phyloP scores from a whole-genome alignment of 495 filamentous ascomycete species.

The Lichina pygmaea region DNA sequence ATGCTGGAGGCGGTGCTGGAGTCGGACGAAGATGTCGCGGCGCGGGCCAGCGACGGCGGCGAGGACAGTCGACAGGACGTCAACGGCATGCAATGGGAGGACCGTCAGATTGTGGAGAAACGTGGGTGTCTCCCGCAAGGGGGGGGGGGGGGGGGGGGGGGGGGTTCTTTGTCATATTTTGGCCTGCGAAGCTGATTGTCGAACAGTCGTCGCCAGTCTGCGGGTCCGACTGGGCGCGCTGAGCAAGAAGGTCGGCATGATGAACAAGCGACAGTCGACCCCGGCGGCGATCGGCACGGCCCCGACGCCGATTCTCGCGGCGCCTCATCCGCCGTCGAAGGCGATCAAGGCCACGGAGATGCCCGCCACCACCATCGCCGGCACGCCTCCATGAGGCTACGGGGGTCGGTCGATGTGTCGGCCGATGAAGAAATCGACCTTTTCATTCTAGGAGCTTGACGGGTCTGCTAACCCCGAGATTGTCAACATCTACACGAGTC shows the following conservation, averaged over 20 bases:
- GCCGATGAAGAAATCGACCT: too few relatives aligned
- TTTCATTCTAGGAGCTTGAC: too few relatives aligned
- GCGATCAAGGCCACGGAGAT: too few relatives aligned
- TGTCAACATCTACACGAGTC: too few relatives aligned
- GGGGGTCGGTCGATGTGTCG: too few relatives aligned
- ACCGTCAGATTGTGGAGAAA: slow-evolving; percentile 15
- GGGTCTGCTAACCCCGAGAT: too few relatives aligned
- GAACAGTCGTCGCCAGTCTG: slow-evolving; percentile 2
- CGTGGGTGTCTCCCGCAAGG: slow-evolving; percentile 12
- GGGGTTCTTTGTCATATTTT: too few relatives aligned
- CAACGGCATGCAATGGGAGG: slow-evolving; percentile 7
- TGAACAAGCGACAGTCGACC: not conserved
- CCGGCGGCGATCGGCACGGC: slow-evolving; percentile 2
- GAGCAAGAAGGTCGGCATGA: not conserved
- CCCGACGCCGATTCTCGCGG: too few relatives aligned
- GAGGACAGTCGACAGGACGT: slow-evolving; percentile 8
- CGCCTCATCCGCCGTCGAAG: too few relatives aligned
- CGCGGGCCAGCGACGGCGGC: slow-evolving; percentile 5
- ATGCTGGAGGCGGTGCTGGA: slow-evolving; percentile 91
- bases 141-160: too few relatives aligned
- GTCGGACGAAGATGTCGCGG: slow-evolving; percentile 35
- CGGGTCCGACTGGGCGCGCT: slow-evolving; percentile 2
- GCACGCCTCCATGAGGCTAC: too few relatives aligned
- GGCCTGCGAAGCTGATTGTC: not conserved
- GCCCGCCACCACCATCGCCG: too few relatives aligned